phyloP scores from a whole-genome alignment of 140 eudicot genomes.

The Stevia rebaudiana region DNA sequence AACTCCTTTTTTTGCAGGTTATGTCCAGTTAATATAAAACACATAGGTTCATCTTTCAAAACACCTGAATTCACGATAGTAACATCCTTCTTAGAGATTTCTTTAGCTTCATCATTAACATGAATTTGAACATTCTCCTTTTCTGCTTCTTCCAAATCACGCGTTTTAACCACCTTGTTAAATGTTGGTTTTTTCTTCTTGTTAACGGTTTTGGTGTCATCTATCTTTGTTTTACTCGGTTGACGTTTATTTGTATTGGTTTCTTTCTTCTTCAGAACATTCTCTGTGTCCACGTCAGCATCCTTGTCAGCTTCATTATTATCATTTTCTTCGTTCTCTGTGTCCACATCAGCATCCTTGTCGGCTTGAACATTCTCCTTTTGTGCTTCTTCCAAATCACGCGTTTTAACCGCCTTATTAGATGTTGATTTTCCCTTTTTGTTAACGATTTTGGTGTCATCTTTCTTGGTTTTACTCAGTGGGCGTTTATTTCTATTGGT shows the following conservation, averaged over 20 bases:
- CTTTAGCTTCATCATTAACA: constrained; percentile 23
- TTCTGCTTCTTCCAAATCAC: constrained; percentile 40
- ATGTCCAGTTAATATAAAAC: constrained; percentile 84
- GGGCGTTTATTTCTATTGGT: constrained; percentile 13
- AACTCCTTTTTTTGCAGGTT: constrained; percentile 74
- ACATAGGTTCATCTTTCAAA: constrained; percentile 44
- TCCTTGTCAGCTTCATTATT: neutral
- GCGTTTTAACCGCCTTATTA: neutral
- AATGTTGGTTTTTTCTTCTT: constrained; percentile 19
- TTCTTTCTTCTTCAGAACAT: constrained; percentile 13
- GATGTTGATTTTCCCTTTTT: constrained; percentile 20
- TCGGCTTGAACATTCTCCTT: constrained; percentile 57
- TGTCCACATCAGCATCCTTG: no score
- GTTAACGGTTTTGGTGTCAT: constrained; percentile 10
- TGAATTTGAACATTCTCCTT: constrained; percentile 51
- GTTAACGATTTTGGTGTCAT: constrained; percentile 9
- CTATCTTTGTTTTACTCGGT: constrained; percentile 17
- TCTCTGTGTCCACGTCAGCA: constrained; percentile 14
- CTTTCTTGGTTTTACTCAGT: constrained; percentile 18
- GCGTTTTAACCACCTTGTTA: neutral
- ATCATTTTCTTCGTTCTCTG: no score
- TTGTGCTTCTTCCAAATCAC: constrained; percentile 41
- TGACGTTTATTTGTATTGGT: constrained; percentile 12
- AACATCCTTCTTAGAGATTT: neutral
- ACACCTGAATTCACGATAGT: neutral